Evolutionary conservation across 768 basidiomycete species (phyloP).

Genomic region (Termitomyces sp.): DNA sequence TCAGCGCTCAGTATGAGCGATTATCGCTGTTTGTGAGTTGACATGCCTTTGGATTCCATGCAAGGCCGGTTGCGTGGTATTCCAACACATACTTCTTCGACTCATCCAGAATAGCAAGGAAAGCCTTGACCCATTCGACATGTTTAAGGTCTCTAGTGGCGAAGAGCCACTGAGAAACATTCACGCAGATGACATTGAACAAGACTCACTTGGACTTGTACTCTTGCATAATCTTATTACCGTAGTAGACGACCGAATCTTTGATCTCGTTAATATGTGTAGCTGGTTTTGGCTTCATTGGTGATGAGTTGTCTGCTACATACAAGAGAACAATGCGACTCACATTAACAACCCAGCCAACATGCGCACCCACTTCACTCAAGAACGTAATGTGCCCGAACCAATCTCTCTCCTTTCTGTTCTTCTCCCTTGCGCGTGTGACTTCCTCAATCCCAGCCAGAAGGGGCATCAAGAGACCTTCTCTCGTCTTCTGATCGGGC

Average conservation of each 20-base stretch:
- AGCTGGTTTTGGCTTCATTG: slow-evolving; percentile 69
- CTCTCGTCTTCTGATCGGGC: slow-evolving; percentile 61
- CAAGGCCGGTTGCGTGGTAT: slow-evolving; percentile 79
- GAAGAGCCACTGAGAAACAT: slow-evolving; percentile 4
- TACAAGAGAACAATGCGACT: slow-evolving; percentile 33
- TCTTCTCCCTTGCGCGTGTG: slow-evolving; percentile 77
- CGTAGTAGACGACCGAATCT: slow-evolving; percentile 85
- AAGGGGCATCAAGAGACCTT: slow-evolving; percentile 60
- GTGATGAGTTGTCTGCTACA: background rate
- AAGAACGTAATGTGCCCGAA: slow-evolving; percentile 75
- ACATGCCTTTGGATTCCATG: slow-evolving; percentile 82
- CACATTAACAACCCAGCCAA: slow-evolving; percentile 88
- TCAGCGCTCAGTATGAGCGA: background rate
- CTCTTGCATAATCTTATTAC: slow-evolving; percentile 86
- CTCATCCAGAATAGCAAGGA: slow-evolving; percentile 67
- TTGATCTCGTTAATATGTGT: slow-evolving; percentile 79
- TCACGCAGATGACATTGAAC: background rate
- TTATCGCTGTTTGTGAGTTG: background rate
- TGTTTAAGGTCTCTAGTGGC: slow-evolving; percentile 74
- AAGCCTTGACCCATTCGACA: slow-evolving; percentile 82
- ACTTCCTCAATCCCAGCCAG: slow-evolving; percentile 72
- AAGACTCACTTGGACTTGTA: slow-evolving; percentile 82
- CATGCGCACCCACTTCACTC: slow-evolving; percentile 75
- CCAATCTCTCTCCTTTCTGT: slow-evolving; percentile 78
- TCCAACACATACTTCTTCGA: slow-evolving; percentile 76